These are phyloP conservation scores for Pseudocercospora ulei DNA, from an alignment of 2,329 filamentous ascomycete species.

Conservation along the genomic window DNA sequence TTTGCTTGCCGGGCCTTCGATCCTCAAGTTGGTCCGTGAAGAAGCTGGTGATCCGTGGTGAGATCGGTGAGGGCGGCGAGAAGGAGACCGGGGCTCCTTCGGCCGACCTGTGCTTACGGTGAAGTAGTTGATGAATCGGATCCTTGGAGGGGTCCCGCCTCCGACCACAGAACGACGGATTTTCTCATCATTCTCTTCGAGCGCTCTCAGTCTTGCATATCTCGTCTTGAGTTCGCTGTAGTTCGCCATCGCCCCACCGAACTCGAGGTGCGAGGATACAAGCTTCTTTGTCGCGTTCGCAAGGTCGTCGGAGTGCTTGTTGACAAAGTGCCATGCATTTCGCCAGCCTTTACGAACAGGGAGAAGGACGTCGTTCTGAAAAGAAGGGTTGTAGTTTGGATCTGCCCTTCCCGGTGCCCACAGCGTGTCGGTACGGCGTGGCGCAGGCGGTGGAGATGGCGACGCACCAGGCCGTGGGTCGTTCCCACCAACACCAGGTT, in stretches of 20 bases:
- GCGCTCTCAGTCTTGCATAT: conserved; percentile 57
- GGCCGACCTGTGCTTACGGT: conserved; percentile 68
- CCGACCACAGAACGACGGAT: conserved; percentile 32
- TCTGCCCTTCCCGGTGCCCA: conserved; percentile 31
- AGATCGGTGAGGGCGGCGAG: conserved; percentile 13
- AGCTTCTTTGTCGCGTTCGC: conserved; percentile 61
- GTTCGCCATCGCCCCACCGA: conserved; percentile 70
- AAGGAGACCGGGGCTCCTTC: conserved; percentile 43
- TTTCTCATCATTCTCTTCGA: conserved; percentile 60
- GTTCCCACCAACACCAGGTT: neutral
- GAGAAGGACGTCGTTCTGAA: conserved; percentile 62
- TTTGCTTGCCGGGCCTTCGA: neutral
- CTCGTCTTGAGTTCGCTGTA: conserved; percentile 58
- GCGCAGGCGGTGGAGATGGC: conserved; percentile 5
- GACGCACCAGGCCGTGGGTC: neutral
- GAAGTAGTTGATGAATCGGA: conserved; percentile 84
- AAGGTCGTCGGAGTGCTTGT: conserved; percentile 68
- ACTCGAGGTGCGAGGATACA: conserved; percentile 71
- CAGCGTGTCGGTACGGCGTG: conserved; percentile 23
- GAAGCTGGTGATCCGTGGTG: conserved; percentile 7
- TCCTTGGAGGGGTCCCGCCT: conserved; percentile 39
- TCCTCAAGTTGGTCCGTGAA: neutral
- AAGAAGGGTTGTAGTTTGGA: conserved; percentile 66
- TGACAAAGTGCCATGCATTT: conserved; percentile 62
- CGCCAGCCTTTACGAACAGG: conserved; percentile 60